Evolutionary conservation across 352 stramenopile genomes (phyloP), one percentile per base, ranked within the genome.

Genomic region (Phytopythium kandeliae): DNA sequence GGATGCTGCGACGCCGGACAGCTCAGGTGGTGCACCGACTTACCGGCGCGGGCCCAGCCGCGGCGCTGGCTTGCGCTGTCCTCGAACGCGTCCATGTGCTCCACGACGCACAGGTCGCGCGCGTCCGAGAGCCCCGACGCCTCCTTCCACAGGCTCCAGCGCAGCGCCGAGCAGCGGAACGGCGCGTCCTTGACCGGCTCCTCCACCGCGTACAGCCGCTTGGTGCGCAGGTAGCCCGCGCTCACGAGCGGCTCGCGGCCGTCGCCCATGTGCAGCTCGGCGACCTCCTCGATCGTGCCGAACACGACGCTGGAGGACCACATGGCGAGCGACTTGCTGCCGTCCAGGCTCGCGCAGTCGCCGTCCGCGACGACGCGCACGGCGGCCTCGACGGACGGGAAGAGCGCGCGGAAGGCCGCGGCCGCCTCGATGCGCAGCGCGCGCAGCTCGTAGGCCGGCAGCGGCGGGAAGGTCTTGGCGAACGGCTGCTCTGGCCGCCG

Each of bases 81-180:
- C 26, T 75, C 59, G 54, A 89, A 91, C 51, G 69, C 65, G 54
- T 88, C 69, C 74, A 87, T 86, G 57, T 67, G 74, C 51, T 89
- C 78, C 35, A 85, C 43, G 44, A 74, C 80, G 26, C 79, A 65
- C 40, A 86, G 38, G 57, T 89, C 78, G 31, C 74, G 66, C 41
- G 75, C 67, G 21, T 65, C 60, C 33, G 83, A 69, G 21, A 83
- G 58, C 57, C 57, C 78, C 26, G 65, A 69, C 30, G 73, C 72
- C 13, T 64, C 59, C 42, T 81, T 84, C 69, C 72, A 85, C 17
- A 74, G 62, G 26, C 74, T 81, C 72, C 76, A 88, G 41, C 74
- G 76, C 54, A 90, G 51, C 1, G 66, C 59, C 0, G 61, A 59
- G 40, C 64, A 77, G 12, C 66, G 69, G 62, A 88, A 58, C 19